Evolutionary conservation across 2,329 filamentous ascomycete species (phyloP), one percentile per base, ranked within the genome.

Genomic region (Thelonectria rubi): DNA sequence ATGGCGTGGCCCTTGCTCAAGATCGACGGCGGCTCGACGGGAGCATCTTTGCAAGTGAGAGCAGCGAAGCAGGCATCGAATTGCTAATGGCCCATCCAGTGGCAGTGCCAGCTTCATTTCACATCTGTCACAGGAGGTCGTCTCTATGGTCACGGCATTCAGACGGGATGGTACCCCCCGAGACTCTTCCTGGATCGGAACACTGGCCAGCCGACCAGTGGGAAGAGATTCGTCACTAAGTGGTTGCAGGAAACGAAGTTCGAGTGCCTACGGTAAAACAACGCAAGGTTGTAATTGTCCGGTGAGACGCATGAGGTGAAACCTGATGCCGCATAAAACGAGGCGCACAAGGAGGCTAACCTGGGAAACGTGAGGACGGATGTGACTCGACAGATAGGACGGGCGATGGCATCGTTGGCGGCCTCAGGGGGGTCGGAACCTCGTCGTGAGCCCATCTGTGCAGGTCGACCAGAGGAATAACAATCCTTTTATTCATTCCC

Each of bases 11-110:
- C 63, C 57, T 63, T 32, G 56, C 58, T 37, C 40, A 43, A 61
- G 65, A 60, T 63, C 65, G 67, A 64, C 57, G 52, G 53, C 54
- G 48, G 58, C 52, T 43, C 49, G 21, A 58, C 50, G 55, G 61
- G 47, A 64, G 49, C 30, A 54, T 59, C 60, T 49, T 65, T 59
- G 43, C 61, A 47, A 40, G 46, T 47, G 32, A 39, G 49, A 21
- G 32, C 56, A 32, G 12, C 48, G 42, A 40, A 30, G 39, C 55
- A 47, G n/a, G 43, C 37, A 54, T 39, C 43, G 34, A 37, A 37
- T 11, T 26, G 17, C 17, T 18, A 46, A 47, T 43, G 42, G 32
- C 26, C 26, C 26, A 37, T 15, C 50, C 42, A 43, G 37, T 52
- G 51, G 56, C 62, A 39, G 55, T 52, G 51, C 60, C 62, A 39